Evolutionary conservation across 2,329 filamentous ascomycete genomes (phyloP).

Genomic region (Proliferodiscus dingleyae): DNA sequence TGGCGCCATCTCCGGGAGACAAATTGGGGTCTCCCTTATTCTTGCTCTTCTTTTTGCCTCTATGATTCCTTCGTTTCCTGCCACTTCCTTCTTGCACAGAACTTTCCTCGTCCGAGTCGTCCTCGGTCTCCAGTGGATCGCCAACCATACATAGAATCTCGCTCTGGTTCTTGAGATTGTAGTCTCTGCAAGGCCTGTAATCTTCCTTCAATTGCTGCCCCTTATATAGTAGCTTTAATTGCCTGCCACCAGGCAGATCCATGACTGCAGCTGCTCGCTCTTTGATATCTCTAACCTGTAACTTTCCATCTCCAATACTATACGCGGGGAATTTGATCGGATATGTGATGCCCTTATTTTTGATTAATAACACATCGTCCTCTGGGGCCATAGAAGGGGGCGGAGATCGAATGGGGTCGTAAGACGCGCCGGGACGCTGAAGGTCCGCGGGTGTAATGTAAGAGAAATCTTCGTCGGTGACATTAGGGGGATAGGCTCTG

Average conservation of each 20-base stretch:
- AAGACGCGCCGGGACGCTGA: conserved; percentile 40
- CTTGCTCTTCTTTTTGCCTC: conserved; percentile 40
- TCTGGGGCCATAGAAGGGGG: conserved; percentile 42
- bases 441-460: conserved; percentile 80
- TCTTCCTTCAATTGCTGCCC: conserved; percentile 65
- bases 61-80: conserved; percentile 25
- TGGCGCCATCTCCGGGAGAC: conserved; percentile 34
- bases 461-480: conserved; percentile 72
- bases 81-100: conserved; percentile 30
- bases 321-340: conserved; percentile 70
- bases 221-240: conserved; percentile 69
- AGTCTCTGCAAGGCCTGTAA: conserved; percentile 49
- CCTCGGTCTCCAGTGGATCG: conserved; percentile 42
- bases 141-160: conserved; percentile 57
- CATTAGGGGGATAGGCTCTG: conserved; percentile 46
- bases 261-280: conserved; percentile 64
- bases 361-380: conserved; percentile 67
- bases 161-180: conserved; percentile 57
- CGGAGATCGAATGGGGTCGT: conserved; percentile 38
- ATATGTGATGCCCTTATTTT: conserved; percentile 61
- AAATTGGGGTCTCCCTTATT: conserved; percentile 28
- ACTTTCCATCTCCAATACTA: conserved; percentile 68
- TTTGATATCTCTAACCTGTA: conserved; percentile 61
- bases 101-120: conserved; percentile 40
- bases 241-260: conserved; percentile 51